Percentiles rank a stretch among this genome's conserved stretches.
phyloP scores from a whole-genome alignment of 768 basidiomycete genomes.

The Mycena floridula region DNA sequence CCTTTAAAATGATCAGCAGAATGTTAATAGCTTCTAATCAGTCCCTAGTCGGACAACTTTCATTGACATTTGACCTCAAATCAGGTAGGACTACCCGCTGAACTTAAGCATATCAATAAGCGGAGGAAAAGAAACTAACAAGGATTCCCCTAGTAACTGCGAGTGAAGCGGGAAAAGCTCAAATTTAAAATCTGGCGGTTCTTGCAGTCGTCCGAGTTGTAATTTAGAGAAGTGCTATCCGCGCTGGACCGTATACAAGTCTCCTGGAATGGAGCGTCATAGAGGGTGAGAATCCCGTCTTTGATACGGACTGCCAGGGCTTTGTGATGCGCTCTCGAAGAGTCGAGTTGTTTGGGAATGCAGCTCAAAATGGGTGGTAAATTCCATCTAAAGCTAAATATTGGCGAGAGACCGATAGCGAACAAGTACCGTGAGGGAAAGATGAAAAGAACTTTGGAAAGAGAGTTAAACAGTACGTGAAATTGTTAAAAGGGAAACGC shows the following conservation, averaged over 20 bases:
- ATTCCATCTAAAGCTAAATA: too few relatives aligned
- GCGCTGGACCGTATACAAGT: slow-evolving; percentile 70
- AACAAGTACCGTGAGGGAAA: too few relatives aligned
- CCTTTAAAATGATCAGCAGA: slow-evolving; percentile 18
- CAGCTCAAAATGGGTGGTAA: too few relatives aligned
- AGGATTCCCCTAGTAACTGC: slow-evolving; percentile 86
- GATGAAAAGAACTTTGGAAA: too few relatives aligned
- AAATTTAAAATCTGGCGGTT: slow-evolving; percentile 75
- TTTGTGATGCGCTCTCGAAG: too few relatives aligned
- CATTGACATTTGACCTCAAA: slow-evolving; percentile 47
- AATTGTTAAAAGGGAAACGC: too few relatives aligned
- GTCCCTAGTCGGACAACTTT: slow-evolving; percentile 12
- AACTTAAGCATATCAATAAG: slow-evolving; percentile 90
- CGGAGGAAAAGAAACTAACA: slow-evolving; percentile 89
- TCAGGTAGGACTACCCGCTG: slow-evolving; percentile 80
- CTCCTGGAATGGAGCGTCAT: slow-evolving; percentile 74
- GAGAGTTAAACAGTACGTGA: too few relatives aligned
- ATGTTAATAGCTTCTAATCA: slow-evolving; percentile 15
- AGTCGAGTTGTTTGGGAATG: too few relatives aligned
- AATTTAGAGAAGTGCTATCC: slow-evolving; percentile 75
- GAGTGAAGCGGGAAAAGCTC: slow-evolving; percentile 82
- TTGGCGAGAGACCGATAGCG: too few relatives aligned
- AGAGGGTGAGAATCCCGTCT: slow-evolving; percentile 68
- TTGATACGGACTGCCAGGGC: too few relatives aligned
- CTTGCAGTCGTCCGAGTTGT: slow-evolving; percentile 63